A percentile compares a stretch with the other conserved stretches of the same genome.
phyloP scores from a whole-genome alignment of 1,284 basidiomycete species.

The Ustilago hordei region DNA sequence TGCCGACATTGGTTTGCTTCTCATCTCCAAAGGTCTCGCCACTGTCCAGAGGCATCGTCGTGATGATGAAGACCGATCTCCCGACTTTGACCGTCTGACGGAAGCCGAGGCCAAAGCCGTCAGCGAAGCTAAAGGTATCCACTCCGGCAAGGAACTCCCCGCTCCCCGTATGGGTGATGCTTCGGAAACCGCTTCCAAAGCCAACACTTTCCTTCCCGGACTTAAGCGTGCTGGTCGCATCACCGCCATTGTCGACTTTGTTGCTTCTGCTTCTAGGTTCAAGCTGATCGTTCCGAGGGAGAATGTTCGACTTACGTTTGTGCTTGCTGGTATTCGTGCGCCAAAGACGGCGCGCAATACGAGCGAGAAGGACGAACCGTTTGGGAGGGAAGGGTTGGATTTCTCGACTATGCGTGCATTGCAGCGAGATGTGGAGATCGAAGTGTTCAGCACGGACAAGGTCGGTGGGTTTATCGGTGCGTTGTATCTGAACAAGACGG shows the following conservation, averaged over 20 bases:
- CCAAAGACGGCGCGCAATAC: conserved; percentile 73
- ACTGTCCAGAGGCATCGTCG: conserved; percentile 88
- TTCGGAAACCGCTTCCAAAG: conserved; percentile 72
- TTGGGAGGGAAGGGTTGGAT: conserved; percentile 83
- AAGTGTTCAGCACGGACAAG: conserved; percentile 90
- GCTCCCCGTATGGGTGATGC: conserved; percentile 82
- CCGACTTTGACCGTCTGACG: conserved; percentile 94
- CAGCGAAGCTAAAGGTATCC: conserved; percentile 84
- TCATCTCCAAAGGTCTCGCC: conserved; percentile 92
- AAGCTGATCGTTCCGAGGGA: conserved; percentile 63
- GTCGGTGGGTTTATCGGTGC: conserved; percentile 94
- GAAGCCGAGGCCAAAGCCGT: conserved; percentile 86
- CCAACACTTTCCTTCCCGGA: conserved; percentile 79
- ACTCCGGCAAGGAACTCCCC: conserved; percentile 87
- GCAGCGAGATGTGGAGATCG: conserved; percentile 95
- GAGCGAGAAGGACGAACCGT: conserved; percentile 90
- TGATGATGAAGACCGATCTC: conserved; percentile 93
- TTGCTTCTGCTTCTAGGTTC: conserved; percentile 73
- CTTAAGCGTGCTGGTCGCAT: conserved; percentile 91
- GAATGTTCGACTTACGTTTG: conserved; percentile 61
- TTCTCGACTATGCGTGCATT: conserved; percentile 84
- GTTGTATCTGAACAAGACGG: conserved; percentile 78
- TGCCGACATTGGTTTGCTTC: conserved; percentile 85
- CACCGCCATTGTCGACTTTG: conserved; percentile 89
- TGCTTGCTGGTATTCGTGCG: conserved; percentile 70